Percentiles rank a stretch among this genome's conserved stretches.
Conservation (phyloP, 495 filamentous ascomycete genomes). For the Hypoxylon rickii region DNA sequence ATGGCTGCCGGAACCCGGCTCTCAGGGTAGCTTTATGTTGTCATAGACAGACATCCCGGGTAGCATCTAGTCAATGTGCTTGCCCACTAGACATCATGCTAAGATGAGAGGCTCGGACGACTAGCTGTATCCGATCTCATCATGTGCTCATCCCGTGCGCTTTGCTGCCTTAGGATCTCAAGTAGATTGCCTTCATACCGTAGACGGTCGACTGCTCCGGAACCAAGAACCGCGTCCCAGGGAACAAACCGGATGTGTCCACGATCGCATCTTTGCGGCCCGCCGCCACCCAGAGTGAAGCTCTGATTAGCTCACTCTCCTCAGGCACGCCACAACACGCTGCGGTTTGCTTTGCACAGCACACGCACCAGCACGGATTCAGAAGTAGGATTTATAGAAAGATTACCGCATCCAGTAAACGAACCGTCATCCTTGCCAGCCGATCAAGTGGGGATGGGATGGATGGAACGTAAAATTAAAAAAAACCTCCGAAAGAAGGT, state of each 20-base stretch:
- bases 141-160: not conserved
- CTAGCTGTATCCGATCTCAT: not conserved
- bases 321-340: too few species aligned
- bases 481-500: slow-evolving; percentile 34
- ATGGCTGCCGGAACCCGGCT: not conserved
- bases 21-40: not conserved
- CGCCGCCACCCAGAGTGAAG: too few species aligned
- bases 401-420: slow-evolving; percentile 19
- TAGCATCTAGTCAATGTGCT: too few species aligned
- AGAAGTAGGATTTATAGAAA: slow-evolving; percentile 1
- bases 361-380: slow-evolving; percentile 4
- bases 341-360: not conserved
- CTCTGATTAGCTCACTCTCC: too few species aligned
- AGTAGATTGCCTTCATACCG: not conserved
- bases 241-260: slow-evolving; percentile 2
- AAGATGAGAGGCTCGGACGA: slow-evolving; percentile 1
- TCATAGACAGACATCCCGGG: not conserved
- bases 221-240: not conserved
- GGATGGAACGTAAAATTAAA: slow-evolving; percentile 35
- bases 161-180: not conserved
- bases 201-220: not conserved
- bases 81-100: not conserved
- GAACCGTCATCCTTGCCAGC: slow-evolving; percentile 15
- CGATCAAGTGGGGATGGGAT: slow-evolving; percentile 28
- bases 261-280: not conserved